phyloP scores from a whole-genome alignment of 164 flowering plant genomes.

The Piper betle region DNA sequence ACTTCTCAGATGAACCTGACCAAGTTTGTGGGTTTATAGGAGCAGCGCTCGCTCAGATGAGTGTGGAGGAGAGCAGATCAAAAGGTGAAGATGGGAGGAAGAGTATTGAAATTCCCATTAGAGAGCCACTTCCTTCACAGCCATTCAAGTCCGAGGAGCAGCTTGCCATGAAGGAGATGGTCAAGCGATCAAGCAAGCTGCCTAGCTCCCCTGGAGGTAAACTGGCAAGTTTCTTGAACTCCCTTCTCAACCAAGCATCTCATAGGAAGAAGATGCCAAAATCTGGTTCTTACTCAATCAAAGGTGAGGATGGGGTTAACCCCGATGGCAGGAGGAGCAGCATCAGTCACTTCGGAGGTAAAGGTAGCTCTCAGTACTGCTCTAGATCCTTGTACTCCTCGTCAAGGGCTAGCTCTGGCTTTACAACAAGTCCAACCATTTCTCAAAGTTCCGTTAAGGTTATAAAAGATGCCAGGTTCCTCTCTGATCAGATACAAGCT shows the following conservation, averaged over 20 bases:
- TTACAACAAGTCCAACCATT: constrained; percentile 47
- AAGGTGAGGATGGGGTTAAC: constrained; percentile 47
- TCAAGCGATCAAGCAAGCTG: constrained; percentile 26
- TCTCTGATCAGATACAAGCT: constrained; percentile 14
- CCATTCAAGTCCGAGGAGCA: constrained; percentile 12
- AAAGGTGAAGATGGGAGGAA: constrained; percentile 30
- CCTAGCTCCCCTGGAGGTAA: constrained; percentile 87
- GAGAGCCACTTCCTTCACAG: constrained; percentile 13
- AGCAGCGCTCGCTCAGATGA: constrained; percentile 9
- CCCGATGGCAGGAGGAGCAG: constrained; percentile 39
- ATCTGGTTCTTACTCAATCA: constrained; percentile 23
- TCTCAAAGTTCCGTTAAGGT: constrained; percentile 27
- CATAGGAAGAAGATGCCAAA: constrained; percentile 59
- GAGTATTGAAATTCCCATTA: constrained; percentile 48
- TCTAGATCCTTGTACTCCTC: constrained; percentile 19
- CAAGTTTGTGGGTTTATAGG: constrained; percentile 4
- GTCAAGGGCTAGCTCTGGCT: constrained; percentile 33
- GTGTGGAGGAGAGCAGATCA: constrained; percentile 10
- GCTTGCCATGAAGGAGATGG: constrained; percentile 34
- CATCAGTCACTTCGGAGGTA: constrained; percentile 21
- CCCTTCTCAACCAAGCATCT: constrained; percentile 30
- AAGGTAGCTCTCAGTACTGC: constrained; percentile 3
- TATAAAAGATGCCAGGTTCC: constrained; percentile 12
- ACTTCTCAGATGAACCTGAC: constrained; percentile 50
- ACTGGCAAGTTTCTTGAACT: constrained; percentile 13